A percentile compares a stretch with the other conserved stretches of the same genome.
phyloP scores from a whole-genome alignment of 106 monocot genomes.

The Posidonia australis region DNA sequence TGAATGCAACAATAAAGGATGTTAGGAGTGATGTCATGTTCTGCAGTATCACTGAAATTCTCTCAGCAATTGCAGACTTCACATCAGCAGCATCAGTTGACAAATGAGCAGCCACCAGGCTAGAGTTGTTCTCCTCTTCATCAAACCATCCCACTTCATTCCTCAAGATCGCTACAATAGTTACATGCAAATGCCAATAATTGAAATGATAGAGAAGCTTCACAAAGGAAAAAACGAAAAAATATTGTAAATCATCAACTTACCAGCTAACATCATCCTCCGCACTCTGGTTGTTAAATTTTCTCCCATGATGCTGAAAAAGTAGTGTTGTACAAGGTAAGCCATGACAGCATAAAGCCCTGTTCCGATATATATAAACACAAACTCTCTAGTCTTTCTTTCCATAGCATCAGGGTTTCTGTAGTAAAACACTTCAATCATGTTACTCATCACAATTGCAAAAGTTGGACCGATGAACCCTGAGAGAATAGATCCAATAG shows the following conservation, averaged over 20 bases:
- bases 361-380: slow-evolving; percentile 90
- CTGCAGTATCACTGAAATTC: slow-evolving; percentile 95
- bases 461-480: slow-evolving; percentile 97
- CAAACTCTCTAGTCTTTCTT: slow-evolving; percentile 83
- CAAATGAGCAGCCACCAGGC: slow-evolving; percentile 79
- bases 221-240: background rate
- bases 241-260: background rate
- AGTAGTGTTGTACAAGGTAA: slow-evolving; percentile 94
- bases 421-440: slow-evolving; percentile 98
- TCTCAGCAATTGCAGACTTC: slow-evolving; percentile 91
- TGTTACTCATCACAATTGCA: slow-evolving; percentile 95
- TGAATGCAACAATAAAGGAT: slow-evolving; percentile 86
- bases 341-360: slow-evolving; percentile 95
- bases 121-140: slow-evolving; percentile 96
- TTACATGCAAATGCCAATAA: background rate
- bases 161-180: slow-evolving; percentile 73
- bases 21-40: slow-evolving; percentile 94
- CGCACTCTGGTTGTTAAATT: slow-evolving; percentile 95
- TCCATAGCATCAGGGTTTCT: slow-evolving; percentile 70
- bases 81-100: slow-evolving; percentile 88
- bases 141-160: slow-evolving; percentile 99
- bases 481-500: slow-evolving; percentile 81
- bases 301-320: slow-evolving; percentile 99
- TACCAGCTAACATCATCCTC: slow-evolving; percentile 97
- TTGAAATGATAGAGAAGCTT: background rate